Percentiles rank a stretch among this genome's conserved stretches.
These are phyloP conservation scores for Sporobolomyces pararoseus DNA, from an alignment of 768 basidiomycete genomes.

Conservation along the genomic window DNA sequence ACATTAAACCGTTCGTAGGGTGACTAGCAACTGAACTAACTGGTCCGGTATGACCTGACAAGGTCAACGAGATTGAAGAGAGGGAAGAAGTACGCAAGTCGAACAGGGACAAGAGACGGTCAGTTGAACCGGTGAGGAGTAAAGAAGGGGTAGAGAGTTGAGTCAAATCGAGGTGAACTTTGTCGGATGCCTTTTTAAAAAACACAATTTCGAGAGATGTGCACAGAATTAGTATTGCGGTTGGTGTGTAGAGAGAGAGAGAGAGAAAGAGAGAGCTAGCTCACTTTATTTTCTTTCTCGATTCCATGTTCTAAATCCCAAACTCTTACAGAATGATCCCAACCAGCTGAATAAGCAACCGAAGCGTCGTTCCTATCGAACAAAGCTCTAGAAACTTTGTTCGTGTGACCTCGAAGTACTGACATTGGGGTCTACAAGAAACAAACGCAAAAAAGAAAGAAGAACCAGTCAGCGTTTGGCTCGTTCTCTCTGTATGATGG, in stretches of 20 bases:
- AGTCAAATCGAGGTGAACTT: constrained; percentile 50
- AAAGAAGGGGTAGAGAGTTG: constrained; percentile 48
- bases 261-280: constrained; percentile 9
- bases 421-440: constrained; percentile 57
- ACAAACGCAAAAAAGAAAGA: background rate
- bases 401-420: constrained; percentile 79
- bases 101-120: constrained; percentile 53
- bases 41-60: constrained; percentile 50
- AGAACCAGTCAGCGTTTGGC: too few species aligned
- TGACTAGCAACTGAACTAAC: constrained; percentile 50
- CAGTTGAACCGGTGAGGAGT: constrained; percentile 52
- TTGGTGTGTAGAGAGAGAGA: too few species aligned
- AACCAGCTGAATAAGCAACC: constrained; percentile 70
- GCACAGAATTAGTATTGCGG: background rate
- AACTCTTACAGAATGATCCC: constrained; percentile 71
- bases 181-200: constrained; percentile 49
- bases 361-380: constrained; percentile 52
- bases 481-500: background rate
- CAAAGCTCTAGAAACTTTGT: constrained; percentile 67
- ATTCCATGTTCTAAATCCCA: constrained; percentile 79
- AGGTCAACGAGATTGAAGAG: constrained; percentile 50
- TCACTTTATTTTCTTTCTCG: constrained; percentile 49
- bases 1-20: constrained; percentile 50
- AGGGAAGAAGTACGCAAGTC: constrained; percentile 48
- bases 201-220: background rate